Evolutionary conservation across 2,329 filamentous ascomycete genomes (phyloP), one percentile per base, ranked within the genome.

Genomic region (Cercospora beticola): DNA sequence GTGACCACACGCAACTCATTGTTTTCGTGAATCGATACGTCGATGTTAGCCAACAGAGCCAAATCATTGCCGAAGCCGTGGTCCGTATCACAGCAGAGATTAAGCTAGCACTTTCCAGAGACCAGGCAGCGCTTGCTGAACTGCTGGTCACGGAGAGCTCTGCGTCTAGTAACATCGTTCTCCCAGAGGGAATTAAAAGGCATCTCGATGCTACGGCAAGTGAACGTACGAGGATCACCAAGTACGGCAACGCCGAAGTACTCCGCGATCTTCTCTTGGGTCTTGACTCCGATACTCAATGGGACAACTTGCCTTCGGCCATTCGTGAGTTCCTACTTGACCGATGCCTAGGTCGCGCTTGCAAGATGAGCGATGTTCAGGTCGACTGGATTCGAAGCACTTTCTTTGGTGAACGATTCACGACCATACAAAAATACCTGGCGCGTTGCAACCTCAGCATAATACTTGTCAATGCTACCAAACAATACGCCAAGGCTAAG

Each of bases 281-380:
- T 0, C 80, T 85, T 31, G 80, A 86, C 49, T 80, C 79, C 59
- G 84, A 87, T 64, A 80, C 79, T 9, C 79, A 85, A 31, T 87
- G 85, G 85, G 85, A 87, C 43, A 76, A 73, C 26, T 75, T 87
- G 10, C 83, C 85, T 3, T 73, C 79, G 16, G 78, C 81, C 7
- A 81, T 86, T 65, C 79, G 85, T 56, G 75, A 77, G n/a, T 73
- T 83, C 6, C 77, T 86, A 21, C 74, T 86, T 2, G 78, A 80
- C 8, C 46, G 65, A 18, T 62, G 43, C 9, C 33, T 62, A 4
- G 43, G 59, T 5, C 23, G n/a, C 14, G 16, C 18, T 14, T 67
- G 58, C 7, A 21, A n/a, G 2, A 46, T 57, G 5, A 33, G 31
- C 9, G 28, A 58, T 1, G 52, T 21, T 1, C 31, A 67, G 21